Conservation (phyloP, 139 green algal genomes). For the Chlorella ohadii region DNA sequence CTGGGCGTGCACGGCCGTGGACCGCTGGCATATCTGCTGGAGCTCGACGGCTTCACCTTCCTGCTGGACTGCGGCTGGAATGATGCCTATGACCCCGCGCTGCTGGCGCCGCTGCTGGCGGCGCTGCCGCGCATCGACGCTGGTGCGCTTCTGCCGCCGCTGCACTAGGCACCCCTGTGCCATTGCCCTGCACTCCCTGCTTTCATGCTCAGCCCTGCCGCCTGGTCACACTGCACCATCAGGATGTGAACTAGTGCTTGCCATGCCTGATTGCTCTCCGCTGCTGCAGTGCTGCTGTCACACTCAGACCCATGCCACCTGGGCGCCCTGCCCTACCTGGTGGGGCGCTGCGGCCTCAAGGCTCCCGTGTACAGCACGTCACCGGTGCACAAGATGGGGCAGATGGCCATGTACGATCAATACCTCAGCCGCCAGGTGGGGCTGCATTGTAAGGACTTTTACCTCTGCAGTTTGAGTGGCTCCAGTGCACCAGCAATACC, state of each 20-base stretch:
- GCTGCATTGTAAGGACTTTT: not conserved
- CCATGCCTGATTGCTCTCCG: too few relatives aligned
- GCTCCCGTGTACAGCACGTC: conserved; percentile 83
- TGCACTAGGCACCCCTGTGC: too few relatives aligned
- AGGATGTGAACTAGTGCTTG: too few relatives aligned
- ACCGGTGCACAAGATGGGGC: conserved; percentile 85
- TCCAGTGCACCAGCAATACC: conserved; percentile 84
- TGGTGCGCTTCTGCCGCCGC: not conserved
- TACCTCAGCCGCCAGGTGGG: conserved; percentile 61
- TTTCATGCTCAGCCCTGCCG: too few relatives aligned
- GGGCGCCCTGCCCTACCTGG: conserved; percentile 86
- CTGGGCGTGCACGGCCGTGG: conserved; percentile 55
- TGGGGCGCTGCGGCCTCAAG: conserved; percentile 38
- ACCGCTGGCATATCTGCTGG: conserved; percentile 82
- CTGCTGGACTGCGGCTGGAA: conserved; percentile 96
- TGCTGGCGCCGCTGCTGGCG: conserved; percentile 68
- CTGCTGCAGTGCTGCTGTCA: conserved; percentile 80
- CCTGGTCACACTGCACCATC: not conserved
- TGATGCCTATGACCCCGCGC: conserved; percentile 64
- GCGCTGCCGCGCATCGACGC: conserved; percentile 37
- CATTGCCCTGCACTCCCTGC: too few relatives aligned
- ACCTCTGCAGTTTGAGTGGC: too few relatives aligned
- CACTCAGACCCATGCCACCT: conserved; percentile 84
- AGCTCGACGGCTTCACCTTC: conserved; percentile 73
- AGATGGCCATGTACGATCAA: conserved; percentile 88